Percentiles rank a stretch among this genome's conserved stretches.
These are phyloP conservation scores for Hypomontagnella monticulosa DNA, from an alignment of 495 filamentous ascomycete species.

Conservation along the genomic window DNA sequence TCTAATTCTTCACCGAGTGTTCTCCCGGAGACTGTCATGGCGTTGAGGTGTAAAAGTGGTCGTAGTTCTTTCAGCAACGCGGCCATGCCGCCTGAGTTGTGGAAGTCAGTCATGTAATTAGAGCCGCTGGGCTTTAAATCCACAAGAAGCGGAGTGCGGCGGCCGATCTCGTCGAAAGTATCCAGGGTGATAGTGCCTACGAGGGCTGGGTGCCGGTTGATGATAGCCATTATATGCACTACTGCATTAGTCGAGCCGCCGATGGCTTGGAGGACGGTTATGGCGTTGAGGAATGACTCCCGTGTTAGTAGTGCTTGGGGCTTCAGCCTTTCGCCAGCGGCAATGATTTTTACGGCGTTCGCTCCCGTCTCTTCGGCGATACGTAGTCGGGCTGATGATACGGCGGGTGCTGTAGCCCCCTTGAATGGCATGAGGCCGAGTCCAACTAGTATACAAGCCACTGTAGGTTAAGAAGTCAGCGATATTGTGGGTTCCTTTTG, in stretches of 20 bases:
- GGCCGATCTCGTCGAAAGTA: constrained; percentile 69
- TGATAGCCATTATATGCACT: constrained; percentile 72
- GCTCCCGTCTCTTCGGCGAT: constrained; percentile 71
- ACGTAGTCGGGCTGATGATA: constrained; percentile 69
- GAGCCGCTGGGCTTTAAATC: constrained; percentile 75
- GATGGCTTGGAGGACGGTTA: constrained; percentile 73
- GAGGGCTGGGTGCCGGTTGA: constrained; percentile 65
- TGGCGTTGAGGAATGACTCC: constrained; percentile 73
- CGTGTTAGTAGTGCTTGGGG: constrained; percentile 67
- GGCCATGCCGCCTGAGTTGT: constrained; percentile 72
- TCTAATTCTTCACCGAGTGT: constrained; percentile 67
- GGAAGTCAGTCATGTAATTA: constrained; percentile 79
- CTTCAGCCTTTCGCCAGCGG: constrained; percentile 45
- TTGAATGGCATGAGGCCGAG: constrained; percentile 72
- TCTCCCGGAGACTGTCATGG: constrained; percentile 65
- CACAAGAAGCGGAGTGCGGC: constrained; percentile 67
- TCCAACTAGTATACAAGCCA: constrained; percentile 71
- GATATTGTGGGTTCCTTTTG: too few species aligned
- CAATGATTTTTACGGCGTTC: constrained; percentile 61
- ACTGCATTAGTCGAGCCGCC: constrained; percentile 76
- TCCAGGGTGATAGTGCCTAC: constrained; percentile 64
- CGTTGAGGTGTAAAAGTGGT: constrained; percentile 66
- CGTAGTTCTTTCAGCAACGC: constrained; percentile 64
- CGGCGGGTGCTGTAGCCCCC: constrained; percentile 69
- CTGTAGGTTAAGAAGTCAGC: constrained; percentile 12